Conservation (phyloP, 768 basidiomycete species). For the Dacryopinax primogenitus region DNA sequence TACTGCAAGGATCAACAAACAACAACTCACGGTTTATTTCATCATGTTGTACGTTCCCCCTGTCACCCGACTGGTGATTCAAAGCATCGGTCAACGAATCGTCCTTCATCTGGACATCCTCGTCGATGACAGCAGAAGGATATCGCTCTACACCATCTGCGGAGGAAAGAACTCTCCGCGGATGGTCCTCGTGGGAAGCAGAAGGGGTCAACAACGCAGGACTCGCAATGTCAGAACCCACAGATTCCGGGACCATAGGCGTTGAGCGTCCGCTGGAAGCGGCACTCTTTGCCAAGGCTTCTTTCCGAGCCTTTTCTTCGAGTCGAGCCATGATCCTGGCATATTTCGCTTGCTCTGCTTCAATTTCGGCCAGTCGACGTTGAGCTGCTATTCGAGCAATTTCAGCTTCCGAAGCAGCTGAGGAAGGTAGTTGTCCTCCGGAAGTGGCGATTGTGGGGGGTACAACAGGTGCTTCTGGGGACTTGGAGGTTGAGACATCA, state of each 20-base stretch:
- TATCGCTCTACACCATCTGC: neutral
- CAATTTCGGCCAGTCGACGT: neutral
- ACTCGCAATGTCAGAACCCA: neutral
- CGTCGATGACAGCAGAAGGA: neutral
- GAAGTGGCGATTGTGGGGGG: neutral
- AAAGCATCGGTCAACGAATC: neutral
- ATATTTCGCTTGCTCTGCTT: conserved; percentile 4
- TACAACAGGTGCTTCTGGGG: neutral
- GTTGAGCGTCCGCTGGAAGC: neutral
- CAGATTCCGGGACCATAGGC: neutral
- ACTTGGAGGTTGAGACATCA: neutral
- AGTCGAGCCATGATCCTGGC: conserved; percentile 3
- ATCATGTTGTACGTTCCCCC: neutral
- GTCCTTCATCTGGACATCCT: neutral
- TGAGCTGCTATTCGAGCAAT: neutral
- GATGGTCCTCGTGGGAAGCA: neutral
- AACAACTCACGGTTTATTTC: neutral
- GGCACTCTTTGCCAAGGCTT: neutral
- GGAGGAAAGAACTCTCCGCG: neutral
- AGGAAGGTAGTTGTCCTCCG: neutral
- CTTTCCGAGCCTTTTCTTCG: neutral
- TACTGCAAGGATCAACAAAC: neutral
- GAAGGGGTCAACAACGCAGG: neutral
- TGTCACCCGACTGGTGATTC: neutral
- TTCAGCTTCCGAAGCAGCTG: neutral